These are phyloP conservation scores for Phytophthora sansomeana DNA, from an alignment of 352 stramenopile species.

Conservation along the genomic window DNA sequence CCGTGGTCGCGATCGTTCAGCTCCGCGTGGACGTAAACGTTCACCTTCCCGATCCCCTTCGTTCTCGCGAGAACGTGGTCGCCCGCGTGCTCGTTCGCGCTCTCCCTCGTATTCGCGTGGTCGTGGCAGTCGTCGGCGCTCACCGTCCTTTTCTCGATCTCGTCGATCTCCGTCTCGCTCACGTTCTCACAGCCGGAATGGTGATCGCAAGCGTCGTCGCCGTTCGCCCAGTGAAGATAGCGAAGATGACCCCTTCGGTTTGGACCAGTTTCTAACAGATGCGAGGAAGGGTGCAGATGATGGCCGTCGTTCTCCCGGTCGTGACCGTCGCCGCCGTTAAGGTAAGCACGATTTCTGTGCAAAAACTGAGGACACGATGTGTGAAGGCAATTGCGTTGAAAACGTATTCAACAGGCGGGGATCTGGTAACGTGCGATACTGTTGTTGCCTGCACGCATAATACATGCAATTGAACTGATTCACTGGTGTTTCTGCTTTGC, in stretches of 20 bases:
- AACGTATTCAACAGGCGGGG: not conserved
- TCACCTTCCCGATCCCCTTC: slow-evolving; percentile 34
- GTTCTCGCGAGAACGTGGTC: slow-evolving; percentile 26
- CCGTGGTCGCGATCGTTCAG: slow-evolving; percentile 31
- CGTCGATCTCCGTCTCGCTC: slow-evolving; percentile 47
- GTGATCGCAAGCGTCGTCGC: slow-evolving; percentile 58
- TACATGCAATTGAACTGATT: slow-evolving; percentile 1
- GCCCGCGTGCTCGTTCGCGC: slow-evolving; percentile 35
- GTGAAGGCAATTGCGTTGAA: not conserved
- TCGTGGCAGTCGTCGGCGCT: slow-evolving; percentile 32
- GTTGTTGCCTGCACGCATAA: not conserved
- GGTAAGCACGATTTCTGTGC: not conserved
- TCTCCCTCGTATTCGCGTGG: slow-evolving; percentile 40
- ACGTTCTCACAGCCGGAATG: slow-evolving; percentile 47
- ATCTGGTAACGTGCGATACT: slow-evolving; percentile 4
- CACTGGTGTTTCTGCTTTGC: not conserved
- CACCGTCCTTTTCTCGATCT: slow-evolving; percentile 46
- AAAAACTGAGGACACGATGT: not conserved
- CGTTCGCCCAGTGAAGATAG: slow-evolving; percentile 56
- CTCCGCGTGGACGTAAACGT: slow-evolving; percentile 31
- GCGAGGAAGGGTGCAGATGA: slow-evolving; percentile 56
- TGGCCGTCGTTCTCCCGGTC: slow-evolving; percentile 31
- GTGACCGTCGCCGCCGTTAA: slow-evolving; percentile 47
- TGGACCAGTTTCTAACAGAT: slow-evolving; percentile 86
- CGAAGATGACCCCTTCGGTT: slow-evolving; percentile 82